Evolutionary conservation across 805 yeast genomes (phyloP), one percentile per base, ranked within the genome.

Genomic region (Wickerhamomyces subpelliculosus): DNA sequence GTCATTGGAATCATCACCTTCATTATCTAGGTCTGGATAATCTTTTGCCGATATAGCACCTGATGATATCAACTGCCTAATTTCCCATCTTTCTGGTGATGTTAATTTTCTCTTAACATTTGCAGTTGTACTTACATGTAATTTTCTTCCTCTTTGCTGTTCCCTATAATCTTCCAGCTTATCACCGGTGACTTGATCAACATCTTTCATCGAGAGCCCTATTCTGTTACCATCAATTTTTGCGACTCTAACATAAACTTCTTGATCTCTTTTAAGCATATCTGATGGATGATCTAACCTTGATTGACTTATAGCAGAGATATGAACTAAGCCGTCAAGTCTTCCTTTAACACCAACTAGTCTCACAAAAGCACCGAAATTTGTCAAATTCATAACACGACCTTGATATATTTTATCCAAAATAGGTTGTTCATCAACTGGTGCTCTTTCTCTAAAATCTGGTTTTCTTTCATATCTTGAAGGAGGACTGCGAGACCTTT

Each of bases 1-100:
- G 35, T 50, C 49, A 6, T 38, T 42, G 4, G 58, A 58, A 14
- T 55, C 54, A 26, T 60, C 56, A 12, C 50, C 40, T 7, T 59
- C 65, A 22, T 67, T 73, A 32, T 65, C 65, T 2, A 80, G 52
- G 38, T 79, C 89, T 1, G 88, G 88, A 51, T 79, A 78, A 44
- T 81, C 89, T 3, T 75, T 68, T 1, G 81, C 73, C 5, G 78
- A 67, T 0, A 78, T 74, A 0, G 75, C 89, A 3, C 95, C 95
- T 5, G 90, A 75, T 0, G 90, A 80, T 20, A 83, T 84, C 32
- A 89, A 62, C 54, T 89, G 96, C 25, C 84, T 68, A 36, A 85
- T 70, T 54, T 90, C 97, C 95, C 96, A 89, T 39, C 87, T 61
- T 58, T 89, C 97, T 0, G 94, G 94, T 0, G 94, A 83, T 0